These are phyloP conservation scores for Penicillium subrubescens DNA, from an alignment of 495 filamentous ascomycete genomes.

Conservation along the genomic window DNA sequence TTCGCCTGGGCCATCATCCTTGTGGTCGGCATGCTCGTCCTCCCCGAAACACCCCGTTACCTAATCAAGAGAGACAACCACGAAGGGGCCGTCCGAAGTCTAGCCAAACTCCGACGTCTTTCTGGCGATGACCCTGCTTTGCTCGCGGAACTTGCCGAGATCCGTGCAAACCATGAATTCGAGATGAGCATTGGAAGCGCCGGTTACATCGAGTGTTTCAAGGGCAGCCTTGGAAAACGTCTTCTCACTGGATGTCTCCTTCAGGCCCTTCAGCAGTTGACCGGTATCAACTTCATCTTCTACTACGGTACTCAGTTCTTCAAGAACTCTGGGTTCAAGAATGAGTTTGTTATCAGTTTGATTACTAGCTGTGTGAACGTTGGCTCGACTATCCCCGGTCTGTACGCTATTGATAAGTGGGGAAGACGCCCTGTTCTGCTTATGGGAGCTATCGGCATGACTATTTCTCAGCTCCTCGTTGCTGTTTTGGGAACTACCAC, in stretches of 20 bases:
- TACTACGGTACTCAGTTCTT: constrained; percentile 75
- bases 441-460: constrained; percentile 69
- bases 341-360: constrained; percentile 62
- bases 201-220: constrained; percentile 14
- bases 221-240: constrained; percentile 55
- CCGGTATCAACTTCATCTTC: constrained; percentile 72
- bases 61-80: constrained; percentile 67
- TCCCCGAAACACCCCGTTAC: constrained; percentile 83
- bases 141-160: constrained; percentile 66
- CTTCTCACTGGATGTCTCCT: constrained; percentile 70
- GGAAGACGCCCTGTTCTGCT: constrained; percentile 69
- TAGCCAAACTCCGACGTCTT: constrained; percentile 67
- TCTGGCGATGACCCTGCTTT: constrained; percentile 61
- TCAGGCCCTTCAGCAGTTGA: constrained; percentile 74
- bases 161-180: constrained; percentile 73
- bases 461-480: constrained; percentile 61
- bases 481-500: constrained; percentile 63
- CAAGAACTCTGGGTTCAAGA: constrained; percentile 57
- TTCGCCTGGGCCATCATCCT: constrained; percentile 77
- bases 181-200: constrained; percentile 60
- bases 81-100: constrained; percentile 61
- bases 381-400: constrained; percentile 62
- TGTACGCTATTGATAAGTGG: constrained; percentile 67
- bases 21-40: constrained; percentile 64
- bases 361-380: constrained; percentile 70